Evolutionary conservation across 441 rosid species (phyloP).

Genomic region (Mallotus repandus): DNA sequence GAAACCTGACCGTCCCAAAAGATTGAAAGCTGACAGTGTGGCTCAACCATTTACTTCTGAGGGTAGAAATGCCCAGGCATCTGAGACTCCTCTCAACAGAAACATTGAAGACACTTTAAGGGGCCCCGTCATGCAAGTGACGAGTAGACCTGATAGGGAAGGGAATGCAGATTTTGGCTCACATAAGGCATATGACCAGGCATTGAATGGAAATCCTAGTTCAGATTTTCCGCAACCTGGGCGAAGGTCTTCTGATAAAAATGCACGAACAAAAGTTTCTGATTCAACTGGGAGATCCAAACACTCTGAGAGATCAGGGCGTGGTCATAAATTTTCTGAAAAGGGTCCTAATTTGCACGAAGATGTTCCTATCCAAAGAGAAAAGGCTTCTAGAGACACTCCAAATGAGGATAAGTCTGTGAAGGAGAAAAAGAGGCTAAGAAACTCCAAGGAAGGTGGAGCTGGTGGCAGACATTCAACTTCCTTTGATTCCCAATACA

Average conservation of each 20-base stretch:
- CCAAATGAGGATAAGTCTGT: slow-evolving; percentile 47
- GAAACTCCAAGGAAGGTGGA: slow-evolving; percentile 56
- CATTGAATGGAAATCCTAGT: slow-evolving; percentile 41
- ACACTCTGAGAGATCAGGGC: slow-evolving; percentile 46
- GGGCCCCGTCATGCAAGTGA: slow-evolving; percentile 40
- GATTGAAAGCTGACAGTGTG: slow-evolving; percentile 53
- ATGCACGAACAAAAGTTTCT: slow-evolving; percentile 35
- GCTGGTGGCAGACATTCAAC: slow-evolving; percentile 48
- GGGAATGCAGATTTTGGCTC: slow-evolving; percentile 35
- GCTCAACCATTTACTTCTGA: slow-evolving; percentile 40
- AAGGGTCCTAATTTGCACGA: slow-evolving; percentile 45
- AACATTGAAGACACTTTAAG: slow-evolving; percentile 35
- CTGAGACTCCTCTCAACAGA: slow-evolving; percentile 37
- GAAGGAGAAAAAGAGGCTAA: slow-evolving; percentile 50
- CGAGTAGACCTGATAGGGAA: slow-evolving; percentile 42
- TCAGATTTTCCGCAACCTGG: slow-evolving; percentile 45
- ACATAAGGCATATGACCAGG: slow-evolving; percentile 31
- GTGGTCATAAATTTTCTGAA: slow-evolving; percentile 44
- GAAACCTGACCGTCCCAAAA: slow-evolving; percentile 51
- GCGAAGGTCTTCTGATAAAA: slow-evolving; percentile 45
- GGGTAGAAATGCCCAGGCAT: slow-evolving; percentile 38
- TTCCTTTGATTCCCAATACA: slow-evolving; percentile 42
- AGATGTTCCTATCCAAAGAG: slow-evolving; percentile 43
- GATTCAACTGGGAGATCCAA: slow-evolving; percentile 49
- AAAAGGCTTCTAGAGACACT: slow-evolving; percentile 48